Base-by-base conservation (phyloP, 2,329 filamentous ascomycete genomes). In the Neonectria punicea region DNA sequence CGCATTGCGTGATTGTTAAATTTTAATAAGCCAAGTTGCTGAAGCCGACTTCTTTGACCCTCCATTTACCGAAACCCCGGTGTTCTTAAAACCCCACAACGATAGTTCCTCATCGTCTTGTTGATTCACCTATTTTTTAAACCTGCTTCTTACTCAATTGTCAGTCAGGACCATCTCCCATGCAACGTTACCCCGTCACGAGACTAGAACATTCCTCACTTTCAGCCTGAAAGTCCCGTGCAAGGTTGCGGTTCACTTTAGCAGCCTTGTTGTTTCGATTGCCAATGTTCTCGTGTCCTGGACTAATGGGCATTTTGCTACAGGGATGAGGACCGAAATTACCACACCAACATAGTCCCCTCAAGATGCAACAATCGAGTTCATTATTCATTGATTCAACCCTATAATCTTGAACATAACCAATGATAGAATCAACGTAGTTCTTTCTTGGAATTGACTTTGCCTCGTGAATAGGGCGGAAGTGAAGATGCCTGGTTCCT, bases 1-100 rank as follows among this genome's bases (percentile, higher is more conserved):
- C 39, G 13, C 30, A 58, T 62, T 62, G 60, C 60, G 60, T 62
- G 60, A 53, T 58, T 30, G 39, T 46, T 20, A 25, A 25, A 25
- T 25, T 25, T 25, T 25, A 47, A 51, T 53, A 36, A 34, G 30
- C 28, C 13, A 30, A 8, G 22, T 43, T 10, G n/a, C 14, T 25
- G 32, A 3, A 55, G 30, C 7, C 14, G 13, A 39, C 36, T n/a
- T 39, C 14, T 7, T 6, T n/a, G 36, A 39, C 5, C 3, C n/a
- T 11, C 39, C n/a, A 43, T 9, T 43, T 1, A 20, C 5, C 10
- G 3, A 1, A 10, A 5, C 11, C 2, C 39, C 9, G 20, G 2
- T 4, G 3, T 28, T 16, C 20, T 8, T 2, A 8, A 47, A 13
- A 14, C 16, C 7, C 5, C 5, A 25, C 3, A n/a, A 28, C 1